Evolutionary conservation across 2,329 filamentous ascomycete genomes (phyloP).

Genomic region (Tolypocladium tundrense): DNA sequence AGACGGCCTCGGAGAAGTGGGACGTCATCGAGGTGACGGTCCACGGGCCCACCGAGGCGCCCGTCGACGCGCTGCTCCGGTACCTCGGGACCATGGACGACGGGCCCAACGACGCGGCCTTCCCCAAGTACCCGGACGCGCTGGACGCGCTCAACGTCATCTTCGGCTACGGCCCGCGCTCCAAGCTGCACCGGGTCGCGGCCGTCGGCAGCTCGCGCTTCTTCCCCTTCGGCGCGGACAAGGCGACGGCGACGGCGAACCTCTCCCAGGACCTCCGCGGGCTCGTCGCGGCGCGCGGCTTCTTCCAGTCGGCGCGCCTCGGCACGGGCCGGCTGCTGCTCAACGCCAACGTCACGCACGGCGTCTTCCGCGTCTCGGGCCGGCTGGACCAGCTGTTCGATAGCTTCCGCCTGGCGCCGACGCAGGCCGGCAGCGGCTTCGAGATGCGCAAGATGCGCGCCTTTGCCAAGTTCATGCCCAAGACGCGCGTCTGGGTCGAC

Average conservation of each 20-base stretch:
- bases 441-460: slow-evolving; percentile 11
- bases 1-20: slow-evolving; percentile 16
- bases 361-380: slow-evolving; percentile 36
- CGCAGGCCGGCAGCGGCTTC: slow-evolving; percentile 4
- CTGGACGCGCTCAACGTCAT: slow-evolving; percentile 44
- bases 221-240: slow-evolving; percentile 29
- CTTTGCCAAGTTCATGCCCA: slow-evolving; percentile 27
- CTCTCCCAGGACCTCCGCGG: slow-evolving; percentile 18
- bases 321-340: slow-evolving; percentile 43
- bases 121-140: slow-evolving; percentile 37
- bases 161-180: slow-evolving; percentile 33
- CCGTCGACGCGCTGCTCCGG: slow-evolving; percentile 28
- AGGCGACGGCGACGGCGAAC: slow-evolving; percentile 10
- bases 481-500: slow-evolving; percentile 23
- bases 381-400: slow-evolving; percentile 23
- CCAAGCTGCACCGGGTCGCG: slow-evolving; percentile 19
- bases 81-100: slow-evolving; percentile 35
- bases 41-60: slow-evolving; percentile 24
- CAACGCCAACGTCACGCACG: slow-evolving; percentile 45
- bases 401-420: slow-evolving; percentile 10
- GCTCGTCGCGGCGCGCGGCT: slow-evolving; percentile 37
- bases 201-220: slow-evolving; percentile 37
- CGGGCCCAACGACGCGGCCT: slow-evolving; percentile 21
- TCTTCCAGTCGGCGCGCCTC: slow-evolving; percentile 44
- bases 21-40: slow-evolving; percentile 32